A percentile compares a stretch with the other conserved stretches of the same genome.
Conservation (phyloP, 352 stramenopile species). For the Phytopythium cucurbitacearum region DNA sequence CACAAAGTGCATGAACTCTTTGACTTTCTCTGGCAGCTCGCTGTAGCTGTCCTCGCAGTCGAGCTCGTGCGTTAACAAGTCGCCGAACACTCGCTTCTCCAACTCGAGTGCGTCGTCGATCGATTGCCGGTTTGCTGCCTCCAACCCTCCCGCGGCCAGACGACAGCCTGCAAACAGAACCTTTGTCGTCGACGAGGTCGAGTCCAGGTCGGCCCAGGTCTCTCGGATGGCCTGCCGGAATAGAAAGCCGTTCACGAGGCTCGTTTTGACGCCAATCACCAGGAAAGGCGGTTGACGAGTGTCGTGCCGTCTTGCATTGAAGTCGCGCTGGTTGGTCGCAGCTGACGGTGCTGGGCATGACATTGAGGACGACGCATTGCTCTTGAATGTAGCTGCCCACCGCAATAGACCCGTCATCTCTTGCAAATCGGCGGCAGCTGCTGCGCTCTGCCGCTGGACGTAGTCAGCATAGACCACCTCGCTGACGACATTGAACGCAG, state of each 20-base stretch:
- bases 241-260: slow-evolving; percentile 11
- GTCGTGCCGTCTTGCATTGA: no score
- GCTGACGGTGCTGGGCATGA: no score
- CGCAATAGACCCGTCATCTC: no score
- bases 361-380: no score
- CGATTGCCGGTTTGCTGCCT: background rate
- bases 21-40: slow-evolving; percentile 46
- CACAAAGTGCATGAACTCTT: slow-evolving; percentile 48
- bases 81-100: slow-evolving; percentile 29
- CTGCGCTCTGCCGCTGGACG: no score
- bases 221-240: slow-evolving; percentile 17
- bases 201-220: slow-evolving; percentile 26
- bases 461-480: no score
- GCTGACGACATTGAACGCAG: no score
- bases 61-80: slow-evolving; percentile 49
- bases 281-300: slow-evolving; percentile 1
- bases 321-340: no score
- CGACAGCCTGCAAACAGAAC: slow-evolving; percentile 31
- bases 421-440: no score
- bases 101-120: slow-evolving; percentile 10
- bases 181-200: slow-evolving; percentile 6
- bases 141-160: slow-evolving; percentile 3
- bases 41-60: slow-evolving; percentile 48
- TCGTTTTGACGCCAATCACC: slow-evolving; percentile 39
- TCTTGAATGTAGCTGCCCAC: no score